Conservation (phyloP, 2,329 filamentous ascomycete species). For the Botrytis paeoniae region DNA sequence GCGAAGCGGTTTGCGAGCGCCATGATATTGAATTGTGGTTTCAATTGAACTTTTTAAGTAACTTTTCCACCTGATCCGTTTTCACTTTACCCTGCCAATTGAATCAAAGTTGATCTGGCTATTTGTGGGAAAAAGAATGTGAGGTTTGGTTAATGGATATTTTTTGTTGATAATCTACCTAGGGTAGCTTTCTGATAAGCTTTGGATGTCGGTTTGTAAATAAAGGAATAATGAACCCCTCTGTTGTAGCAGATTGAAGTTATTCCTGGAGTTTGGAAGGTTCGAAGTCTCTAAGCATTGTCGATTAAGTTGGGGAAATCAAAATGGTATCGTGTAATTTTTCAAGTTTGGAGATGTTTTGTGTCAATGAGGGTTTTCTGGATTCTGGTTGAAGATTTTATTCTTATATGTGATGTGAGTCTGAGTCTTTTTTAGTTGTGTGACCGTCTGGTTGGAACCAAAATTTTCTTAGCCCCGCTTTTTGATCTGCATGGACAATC, state of each 20-base stretch:
- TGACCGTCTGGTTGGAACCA: constrained; percentile 11
- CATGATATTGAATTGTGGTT: constrained; percentile 32
- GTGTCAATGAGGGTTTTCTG: not conserved
- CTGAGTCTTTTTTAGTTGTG: constrained; percentile 3
- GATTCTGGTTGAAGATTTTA: not conserved
- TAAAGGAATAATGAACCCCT: constrained; percentile 20
- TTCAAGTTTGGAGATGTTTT: not conserved
- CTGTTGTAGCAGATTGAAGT: constrained; percentile 19
- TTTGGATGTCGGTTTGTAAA: constrained; percentile 16
- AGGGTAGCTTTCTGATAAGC: constrained; percentile 16
- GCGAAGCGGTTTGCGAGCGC: constrained; percentile 37
- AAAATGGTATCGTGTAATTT: constrained; percentile 4
- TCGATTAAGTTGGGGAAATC: constrained; percentile 23
- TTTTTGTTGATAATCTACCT: constrained; percentile 10
- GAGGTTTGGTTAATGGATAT: constrained; percentile 15
- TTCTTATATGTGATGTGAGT: constrained; percentile 13
- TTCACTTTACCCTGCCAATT: constrained; percentile 18
- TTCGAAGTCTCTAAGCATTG: constrained; percentile 36
- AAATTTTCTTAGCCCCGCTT: constrained; percentile 10
- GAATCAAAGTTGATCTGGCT: constrained; percentile 13
- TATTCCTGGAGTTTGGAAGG: constrained; percentile 33
- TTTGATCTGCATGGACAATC: constrained; percentile 5
- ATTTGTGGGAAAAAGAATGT: constrained; percentile 7
- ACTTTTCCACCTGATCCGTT: constrained; percentile 22
- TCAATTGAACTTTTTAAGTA: constrained; percentile 28